Evolutionary conservation across 768 basidiomycete genomes (phyloP).

Genomic region (Tulasnella sp.): DNA sequence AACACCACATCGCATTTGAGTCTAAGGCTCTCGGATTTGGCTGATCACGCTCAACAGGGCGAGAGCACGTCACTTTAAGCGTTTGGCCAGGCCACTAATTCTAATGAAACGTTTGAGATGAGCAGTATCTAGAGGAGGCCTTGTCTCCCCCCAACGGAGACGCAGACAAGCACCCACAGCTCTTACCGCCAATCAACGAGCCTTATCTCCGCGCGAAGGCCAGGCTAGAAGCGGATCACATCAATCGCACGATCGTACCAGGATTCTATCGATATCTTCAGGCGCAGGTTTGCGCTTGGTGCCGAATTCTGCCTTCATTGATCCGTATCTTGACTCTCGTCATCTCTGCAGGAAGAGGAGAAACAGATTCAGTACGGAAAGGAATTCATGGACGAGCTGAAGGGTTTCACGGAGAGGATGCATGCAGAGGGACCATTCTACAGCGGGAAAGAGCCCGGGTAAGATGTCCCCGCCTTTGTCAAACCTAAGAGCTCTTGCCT

Average conservation of each 20-base stretch:
- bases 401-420: conserved; percentile 41
- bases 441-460: conserved; percentile 2
- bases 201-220: conserved; percentile 59
- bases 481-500: background rate
- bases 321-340: background rate
- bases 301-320: too few species aligned
- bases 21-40: too few species aligned
- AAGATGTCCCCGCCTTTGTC: background rate
- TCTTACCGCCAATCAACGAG: conserved; percentile 46
- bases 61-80: too few species aligned
- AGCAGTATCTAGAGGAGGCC: conserved; percentile 9
- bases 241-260: conserved; percentile 53
- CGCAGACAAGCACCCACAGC: conserved; percentile 26
- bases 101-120: too few species aligned
- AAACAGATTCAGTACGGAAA: conserved; percentile 41
- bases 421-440: conserved; percentile 25
- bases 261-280: conserved; percentile 67
- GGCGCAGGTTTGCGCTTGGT: conserved; percentile 31
- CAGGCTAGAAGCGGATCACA: conserved; percentile 56
- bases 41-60: too few species aligned
- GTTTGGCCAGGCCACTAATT: too few species aligned
- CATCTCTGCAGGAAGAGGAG: conserved; percentile 34
- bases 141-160: conserved; percentile 1
- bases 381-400: conserved; percentile 44
- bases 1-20: too few species aligned